Evolutionary conservation across 2,329 filamentous ascomycete species (phyloP).

Genomic region (Xylaria sp.): DNA sequence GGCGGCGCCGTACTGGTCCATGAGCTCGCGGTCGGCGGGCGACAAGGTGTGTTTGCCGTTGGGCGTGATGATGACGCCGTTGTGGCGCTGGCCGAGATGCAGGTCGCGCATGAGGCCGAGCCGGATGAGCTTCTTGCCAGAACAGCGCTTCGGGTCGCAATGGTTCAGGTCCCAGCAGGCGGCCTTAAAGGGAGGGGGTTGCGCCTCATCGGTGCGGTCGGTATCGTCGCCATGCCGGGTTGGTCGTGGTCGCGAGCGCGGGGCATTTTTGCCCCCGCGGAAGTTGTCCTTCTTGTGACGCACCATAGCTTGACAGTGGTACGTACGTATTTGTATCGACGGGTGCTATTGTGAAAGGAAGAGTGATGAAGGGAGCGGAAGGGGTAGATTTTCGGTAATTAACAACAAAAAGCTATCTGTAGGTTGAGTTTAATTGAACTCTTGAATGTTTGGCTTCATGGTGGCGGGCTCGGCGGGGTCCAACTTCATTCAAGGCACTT

Average conservation of each 20-base stretch:
- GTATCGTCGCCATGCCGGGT: constrained; percentile 49
- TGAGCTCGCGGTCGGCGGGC: constrained; percentile 81
- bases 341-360: neutral
- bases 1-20: constrained; percentile 90
- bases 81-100: constrained; percentile 89
- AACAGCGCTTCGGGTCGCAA: constrained; percentile 96
- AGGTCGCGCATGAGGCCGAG: constrained; percentile 94
- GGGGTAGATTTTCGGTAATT: neutral
- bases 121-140: constrained; percentile 92
- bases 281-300: constrained; percentile 93
- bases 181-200: constrained; percentile 78
- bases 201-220: constrained; percentile 53
- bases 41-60: constrained; percentile 90
- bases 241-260: constrained; percentile 61
- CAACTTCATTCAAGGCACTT: neutral
- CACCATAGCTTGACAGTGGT: constrained; percentile 71
- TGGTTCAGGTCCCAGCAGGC: constrained; percentile 98
- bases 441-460: neutral
- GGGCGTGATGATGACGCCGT: constrained; percentile 92
- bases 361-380: neutral
- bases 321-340: neutral
- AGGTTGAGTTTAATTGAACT: neutral
- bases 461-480: constrained; percentile 1
- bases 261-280: constrained; percentile 77
- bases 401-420: neutral